phyloP scores from a whole-genome alignment of 768 basidiomycete species.

The Dacryopinax spathularia region DNA sequence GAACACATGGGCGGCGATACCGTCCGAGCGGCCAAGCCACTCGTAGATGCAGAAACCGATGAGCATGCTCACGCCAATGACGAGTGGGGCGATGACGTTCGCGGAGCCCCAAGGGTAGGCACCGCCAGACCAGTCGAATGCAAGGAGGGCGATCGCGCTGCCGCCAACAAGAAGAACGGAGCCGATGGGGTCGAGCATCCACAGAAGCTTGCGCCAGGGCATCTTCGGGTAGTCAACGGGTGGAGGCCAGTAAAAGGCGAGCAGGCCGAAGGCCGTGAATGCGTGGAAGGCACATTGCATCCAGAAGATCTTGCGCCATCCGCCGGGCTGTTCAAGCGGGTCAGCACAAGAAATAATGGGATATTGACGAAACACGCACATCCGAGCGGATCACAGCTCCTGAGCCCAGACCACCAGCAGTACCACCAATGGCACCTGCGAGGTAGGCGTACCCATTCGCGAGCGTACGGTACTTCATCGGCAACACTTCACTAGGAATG shows the following conservation, averaged over 20 bases:
- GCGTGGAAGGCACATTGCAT: constrained; percentile 7
- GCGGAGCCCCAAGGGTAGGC: constrained; percentile 7
- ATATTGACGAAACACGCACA: background rate
- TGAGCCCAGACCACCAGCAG: background rate
- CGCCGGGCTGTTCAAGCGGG: constrained; percentile 3
- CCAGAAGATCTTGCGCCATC: constrained; percentile 11
- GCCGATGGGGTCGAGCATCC: constrained; percentile 10
- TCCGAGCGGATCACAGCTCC: constrained; percentile 3
- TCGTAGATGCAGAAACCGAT: constrained; percentile 9
- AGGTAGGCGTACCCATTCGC: constrained; percentile 9
- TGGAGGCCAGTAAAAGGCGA: background rate
- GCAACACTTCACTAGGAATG: constrained; percentile 9
- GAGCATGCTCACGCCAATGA: constrained; percentile 7
- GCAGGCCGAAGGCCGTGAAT: background rate
- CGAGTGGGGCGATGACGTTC: constrained; percentile 6
- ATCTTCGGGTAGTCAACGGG: constrained; percentile 4
- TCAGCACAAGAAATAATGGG: background rate
- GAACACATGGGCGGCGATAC: constrained; percentile 7
- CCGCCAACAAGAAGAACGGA: constrained; percentile 3
- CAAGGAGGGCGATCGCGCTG: constrained; percentile 3
- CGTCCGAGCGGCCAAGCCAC: constrained; percentile 9
- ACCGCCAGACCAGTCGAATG: constrained; percentile 8
- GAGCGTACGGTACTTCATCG: constrained; percentile 8
- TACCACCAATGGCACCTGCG: constrained; percentile 6
- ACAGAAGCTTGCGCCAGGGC: constrained; percentile 6